A percentile compares a stretch with the other conserved stretches of the same genome.
Conservation (phyloP, 192 early-diverging fungal genomes). For the Rhizoclosmatium sp. region DNA sequence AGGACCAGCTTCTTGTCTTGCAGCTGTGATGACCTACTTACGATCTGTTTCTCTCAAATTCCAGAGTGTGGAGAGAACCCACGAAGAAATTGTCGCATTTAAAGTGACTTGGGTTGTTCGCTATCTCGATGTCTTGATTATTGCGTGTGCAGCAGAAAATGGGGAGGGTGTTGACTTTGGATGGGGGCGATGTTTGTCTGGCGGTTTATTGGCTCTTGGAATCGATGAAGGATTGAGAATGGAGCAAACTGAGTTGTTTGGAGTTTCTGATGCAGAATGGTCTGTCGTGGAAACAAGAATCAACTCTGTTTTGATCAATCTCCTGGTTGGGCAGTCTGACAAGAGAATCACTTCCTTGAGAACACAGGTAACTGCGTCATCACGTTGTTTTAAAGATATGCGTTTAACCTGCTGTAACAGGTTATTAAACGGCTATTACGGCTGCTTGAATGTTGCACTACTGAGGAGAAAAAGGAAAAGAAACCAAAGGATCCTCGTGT, state of each 20-base stretch:
- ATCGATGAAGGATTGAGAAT: background rate
- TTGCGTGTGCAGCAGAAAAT: constrained; percentile 5
- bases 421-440: constrained; percentile 6
- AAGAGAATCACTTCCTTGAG: background rate
- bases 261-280: background rate
- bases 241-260: background rate
- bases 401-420: background rate
- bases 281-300: background rate
- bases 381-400: no score
- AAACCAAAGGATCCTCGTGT: background rate
- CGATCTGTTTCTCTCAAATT: background rate
- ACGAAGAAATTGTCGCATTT: background rate
- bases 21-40: background rate
- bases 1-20: background rate
- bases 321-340: background rate
- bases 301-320: background rate
- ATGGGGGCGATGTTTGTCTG: background rate
- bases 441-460: background rate
- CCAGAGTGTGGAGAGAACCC: background rate
- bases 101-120: constrained; percentile 9
- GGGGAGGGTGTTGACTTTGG: constrained; percentile 5
- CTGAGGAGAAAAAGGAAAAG: background rate
- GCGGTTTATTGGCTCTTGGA: background rate
- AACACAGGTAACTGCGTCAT: background rate
- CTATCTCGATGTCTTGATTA: constrained; percentile 26